Conservation (phyloP, 768 basidiomycete species). For the Clavulina sp. region DNA sequence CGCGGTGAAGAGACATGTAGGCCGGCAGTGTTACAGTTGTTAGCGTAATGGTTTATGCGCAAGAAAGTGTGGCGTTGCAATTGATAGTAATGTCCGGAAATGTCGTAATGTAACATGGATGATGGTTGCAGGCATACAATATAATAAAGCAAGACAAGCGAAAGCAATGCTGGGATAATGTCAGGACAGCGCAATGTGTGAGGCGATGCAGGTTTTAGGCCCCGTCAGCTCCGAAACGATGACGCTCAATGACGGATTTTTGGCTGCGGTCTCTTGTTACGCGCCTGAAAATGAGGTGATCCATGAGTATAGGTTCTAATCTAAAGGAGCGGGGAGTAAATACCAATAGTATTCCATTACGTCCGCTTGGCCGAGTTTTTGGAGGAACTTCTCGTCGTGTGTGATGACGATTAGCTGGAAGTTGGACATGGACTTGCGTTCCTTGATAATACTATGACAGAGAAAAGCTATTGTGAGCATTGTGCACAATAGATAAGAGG, state of each 20-base stretch:
- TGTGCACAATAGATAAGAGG: neutral
- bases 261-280: conserved; percentile 53
- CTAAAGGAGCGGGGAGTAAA: conserved; percentile 13
- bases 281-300: conserved; percentile 39
- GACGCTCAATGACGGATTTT: conserved; percentile 39
- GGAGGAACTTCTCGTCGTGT: conserved; percentile 89
- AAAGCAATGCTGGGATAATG: too few species aligned
- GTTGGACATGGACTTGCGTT: conserved; percentile 72
- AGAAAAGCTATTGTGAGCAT: neutral
- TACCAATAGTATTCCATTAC: conserved; percentile 96
- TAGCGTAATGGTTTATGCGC: too few species aligned
- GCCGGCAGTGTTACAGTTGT: too few species aligned
- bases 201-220: too few species aligned
- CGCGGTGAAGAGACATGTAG: too few species aligned
- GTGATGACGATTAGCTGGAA: conserved; percentile 97
- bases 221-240: conserved; percentile 5
- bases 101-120: too few species aligned
- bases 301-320: neutral
- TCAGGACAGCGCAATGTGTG: too few species aligned
- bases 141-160: too few species aligned
- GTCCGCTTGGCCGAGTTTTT: conserved; percentile 72
- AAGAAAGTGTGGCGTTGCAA: too few species aligned
- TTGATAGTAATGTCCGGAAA: too few species aligned
- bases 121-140: too few species aligned
- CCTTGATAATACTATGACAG: conserved; percentile 73